These are phyloP conservation scores for Boletus semigastroideus DNA, from an alignment of 1,284 basidiomycete species.

Conservation along the genomic window DNA sequence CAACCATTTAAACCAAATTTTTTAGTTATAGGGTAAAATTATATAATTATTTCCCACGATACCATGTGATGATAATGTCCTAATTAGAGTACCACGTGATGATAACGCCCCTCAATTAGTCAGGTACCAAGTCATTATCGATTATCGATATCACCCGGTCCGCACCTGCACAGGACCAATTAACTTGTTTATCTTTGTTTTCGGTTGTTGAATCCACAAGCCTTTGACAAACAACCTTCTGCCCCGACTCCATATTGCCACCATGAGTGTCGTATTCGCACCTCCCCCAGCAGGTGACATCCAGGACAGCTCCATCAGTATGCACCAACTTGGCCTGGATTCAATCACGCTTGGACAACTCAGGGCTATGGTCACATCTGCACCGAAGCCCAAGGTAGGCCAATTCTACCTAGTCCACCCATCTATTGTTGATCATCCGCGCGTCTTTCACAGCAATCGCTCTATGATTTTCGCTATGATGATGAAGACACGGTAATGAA, in stretches of 20 bases:
- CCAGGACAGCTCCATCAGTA: slow-evolving; percentile 19
- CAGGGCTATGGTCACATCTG: slow-evolving; percentile 67
- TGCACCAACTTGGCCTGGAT: slow-evolving; percentile 46
- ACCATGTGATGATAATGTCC: too few species aligned
- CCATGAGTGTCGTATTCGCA: slow-evolving; percentile 31
- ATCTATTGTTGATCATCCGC: slow-evolving; percentile 13
- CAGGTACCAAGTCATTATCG: too few species aligned
- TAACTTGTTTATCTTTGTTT: slow-evolving; percentile 23
- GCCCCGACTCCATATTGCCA: background rate
- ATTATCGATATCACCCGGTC: background rate
- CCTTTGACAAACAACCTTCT: slow-evolving; percentile 27
- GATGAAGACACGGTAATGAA: slow-evolving; percentile 95
- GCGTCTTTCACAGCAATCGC: slow-evolving; percentile 61
- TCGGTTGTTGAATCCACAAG: slow-evolving; percentile 30
- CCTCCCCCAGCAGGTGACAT: slow-evolving; percentile 26
- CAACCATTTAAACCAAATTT: slow-evolving; percentile 12
- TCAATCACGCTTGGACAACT: slow-evolving; percentile 83
- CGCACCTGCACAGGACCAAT: background rate
- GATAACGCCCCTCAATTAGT: too few species aligned
- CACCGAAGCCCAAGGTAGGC: slow-evolving; percentile 74
- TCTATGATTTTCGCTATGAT: slow-evolving; percentile 89
- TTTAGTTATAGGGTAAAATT: slow-evolving; percentile 31
- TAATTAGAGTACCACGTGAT: slow-evolving; percentile 22
- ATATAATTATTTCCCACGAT: slow-evolving; percentile 31
- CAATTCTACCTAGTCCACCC: slow-evolving; percentile 9